These are phyloP conservation scores for Diaporthe destruens DNA, from an alignment of 2,329 filamentous ascomycete species.

Conservation along the genomic window DNA sequence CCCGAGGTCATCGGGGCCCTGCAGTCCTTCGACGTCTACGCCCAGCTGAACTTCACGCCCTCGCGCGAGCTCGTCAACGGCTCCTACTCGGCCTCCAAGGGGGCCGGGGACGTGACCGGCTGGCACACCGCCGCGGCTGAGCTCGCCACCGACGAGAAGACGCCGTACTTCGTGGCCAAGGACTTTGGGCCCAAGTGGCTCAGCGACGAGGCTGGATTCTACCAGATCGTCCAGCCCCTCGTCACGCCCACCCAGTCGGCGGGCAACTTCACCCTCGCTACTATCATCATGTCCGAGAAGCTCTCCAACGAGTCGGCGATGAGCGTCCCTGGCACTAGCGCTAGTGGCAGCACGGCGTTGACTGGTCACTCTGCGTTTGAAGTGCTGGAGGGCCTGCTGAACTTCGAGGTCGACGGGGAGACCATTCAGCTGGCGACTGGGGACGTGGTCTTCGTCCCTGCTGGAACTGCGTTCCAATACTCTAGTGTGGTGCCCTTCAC, in stretches of 20 bases:
- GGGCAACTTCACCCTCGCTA: slow-evolving; percentile 58
- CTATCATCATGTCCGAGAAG: slow-evolving; percentile 52
- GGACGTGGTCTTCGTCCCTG: slow-evolving; percentile 42
- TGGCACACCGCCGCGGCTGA: slow-evolving; percentile 56
- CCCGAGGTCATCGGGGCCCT: slow-evolving; percentile 52
- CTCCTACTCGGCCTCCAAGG: slow-evolving; percentile 24
- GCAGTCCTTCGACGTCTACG: slow-evolving; percentile 57
- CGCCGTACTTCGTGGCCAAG: slow-evolving; percentile 59
- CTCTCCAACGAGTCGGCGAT: slow-evolving; percentile 23
- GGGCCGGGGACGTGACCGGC: slow-evolving; percentile 49
- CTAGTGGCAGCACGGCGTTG: slow-evolving; percentile 26
- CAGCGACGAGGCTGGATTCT: slow-evolving; percentile 51
- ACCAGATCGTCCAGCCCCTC: slow-evolving; percentile 59
- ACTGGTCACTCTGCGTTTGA: slow-evolving; percentile 40
- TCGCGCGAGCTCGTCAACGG: slow-evolving; percentile 57
- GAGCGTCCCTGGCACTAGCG: slow-evolving; percentile 8
- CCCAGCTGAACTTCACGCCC: slow-evolving; percentile 55
- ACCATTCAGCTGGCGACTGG: slow-evolving; percentile 39
- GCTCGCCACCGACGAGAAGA: slow-evolving; percentile 48
- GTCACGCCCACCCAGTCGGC: slow-evolving; percentile 55
- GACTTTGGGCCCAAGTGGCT: slow-evolving; percentile 61
- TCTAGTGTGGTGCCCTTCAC: slow-evolving; percentile 41
- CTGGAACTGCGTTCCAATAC: slow-evolving; percentile 39
- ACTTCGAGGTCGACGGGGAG: slow-evolving; percentile 40
- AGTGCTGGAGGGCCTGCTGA: slow-evolving; percentile 42